Percentiles rank a stretch among this genome's conserved stretches.
phyloP scores from a whole-genome alignment of 202 grass and related monocot genomes.

The Miscanthus sacchariflorus region DNA sequence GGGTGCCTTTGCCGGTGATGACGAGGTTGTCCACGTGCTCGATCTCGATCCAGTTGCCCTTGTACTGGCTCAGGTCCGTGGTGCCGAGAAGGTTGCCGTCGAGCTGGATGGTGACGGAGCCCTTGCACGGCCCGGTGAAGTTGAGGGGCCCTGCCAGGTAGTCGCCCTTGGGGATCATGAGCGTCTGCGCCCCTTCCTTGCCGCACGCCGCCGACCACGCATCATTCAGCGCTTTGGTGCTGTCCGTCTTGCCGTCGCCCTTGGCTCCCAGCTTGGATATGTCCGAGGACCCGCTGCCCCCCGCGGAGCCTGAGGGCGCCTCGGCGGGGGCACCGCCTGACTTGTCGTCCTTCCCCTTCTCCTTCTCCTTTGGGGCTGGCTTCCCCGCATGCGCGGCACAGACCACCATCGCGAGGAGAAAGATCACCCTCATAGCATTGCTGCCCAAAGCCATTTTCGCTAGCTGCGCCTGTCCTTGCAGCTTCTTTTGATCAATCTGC shows the following conservation, averaged over 20 bases:
- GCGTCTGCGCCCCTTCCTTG: slow-evolving; percentile 28
- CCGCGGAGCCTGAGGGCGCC: neutral
- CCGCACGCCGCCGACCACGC: slow-evolving; percentile 53
- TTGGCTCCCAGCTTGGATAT: slow-evolving; percentile 36
- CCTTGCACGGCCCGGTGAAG: slow-evolving; percentile 63
- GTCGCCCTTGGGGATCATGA: slow-evolving; percentile 55
- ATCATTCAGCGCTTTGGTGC: slow-evolving; percentile 51
- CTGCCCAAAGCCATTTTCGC: slow-evolving; percentile 22
- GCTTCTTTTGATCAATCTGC: neutral
- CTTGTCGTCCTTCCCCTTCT: neutral
- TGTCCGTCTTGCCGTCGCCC: slow-evolving; percentile 51
- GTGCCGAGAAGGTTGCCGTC: slow-evolving; percentile 46
- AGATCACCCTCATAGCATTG: neutral
- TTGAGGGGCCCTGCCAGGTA: slow-evolving; percentile 45
- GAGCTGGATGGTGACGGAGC: slow-evolving; percentile 47
- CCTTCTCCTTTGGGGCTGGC: neutral
- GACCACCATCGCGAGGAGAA: slow-evolving; percentile 24
- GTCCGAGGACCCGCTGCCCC: slow-evolving; percentile 1
- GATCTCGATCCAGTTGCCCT: slow-evolving; percentile 61
- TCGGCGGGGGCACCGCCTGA: neutral
- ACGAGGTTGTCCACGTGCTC: slow-evolving; percentile 45
- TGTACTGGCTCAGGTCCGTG: slow-evolving; percentile 37
- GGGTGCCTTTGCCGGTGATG: slow-evolving; percentile 47
- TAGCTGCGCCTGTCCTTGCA: neutral
- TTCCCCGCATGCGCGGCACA: slow-evolving; percentile 20